Evolutionary conservation across 31 red algal genomes (phyloP).

Genomic region (Asparagopsis taxiformis): DNA sequence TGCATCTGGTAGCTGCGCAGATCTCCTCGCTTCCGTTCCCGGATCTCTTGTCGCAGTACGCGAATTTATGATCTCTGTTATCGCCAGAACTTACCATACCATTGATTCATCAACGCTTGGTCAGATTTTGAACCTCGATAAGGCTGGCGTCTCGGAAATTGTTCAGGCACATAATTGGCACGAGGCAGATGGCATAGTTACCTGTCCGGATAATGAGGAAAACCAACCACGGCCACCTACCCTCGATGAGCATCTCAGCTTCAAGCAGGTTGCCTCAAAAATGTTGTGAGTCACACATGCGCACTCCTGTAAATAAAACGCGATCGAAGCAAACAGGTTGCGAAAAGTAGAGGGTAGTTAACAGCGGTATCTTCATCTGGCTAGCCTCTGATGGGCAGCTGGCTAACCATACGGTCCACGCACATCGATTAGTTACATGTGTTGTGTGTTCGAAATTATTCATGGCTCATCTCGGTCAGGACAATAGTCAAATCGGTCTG

Average conservation of each 20-base stretch:
- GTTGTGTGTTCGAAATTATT: no score
- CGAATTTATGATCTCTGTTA: constrained; percentile 77
- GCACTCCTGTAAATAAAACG: no score
- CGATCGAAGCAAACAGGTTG: no score
- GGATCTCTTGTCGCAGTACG: constrained; percentile 72
- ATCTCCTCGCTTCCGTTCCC: constrained; percentile 43
- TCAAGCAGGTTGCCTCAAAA: constrained; percentile 58
- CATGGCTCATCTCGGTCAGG: no score
- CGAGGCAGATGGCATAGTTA: constrained; percentile 32
- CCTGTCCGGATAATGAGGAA: constrained; percentile 52
- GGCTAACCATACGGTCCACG: no score
- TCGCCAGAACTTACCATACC: constrained; percentile 74
- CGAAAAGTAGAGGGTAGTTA: no score
- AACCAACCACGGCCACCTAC: constrained; percentile 58
- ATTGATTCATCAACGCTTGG: constrained; percentile 36
- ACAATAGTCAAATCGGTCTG: no score
- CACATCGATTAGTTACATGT: no score
- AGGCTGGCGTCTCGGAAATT: constrained; percentile 11
- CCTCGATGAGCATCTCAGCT: constrained; percentile 68
- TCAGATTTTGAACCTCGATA: constrained; percentile 37
- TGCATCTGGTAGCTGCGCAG: constrained; percentile 27
- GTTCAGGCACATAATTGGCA: constrained; percentile 31
- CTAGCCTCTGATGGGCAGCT: no score
- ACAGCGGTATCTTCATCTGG: no score
- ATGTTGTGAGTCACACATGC: constrained; percentile 68